phyloP scores from a whole-genome alignment of 169 alveolate genomes.

The Plasmodium berghei region DNA sequence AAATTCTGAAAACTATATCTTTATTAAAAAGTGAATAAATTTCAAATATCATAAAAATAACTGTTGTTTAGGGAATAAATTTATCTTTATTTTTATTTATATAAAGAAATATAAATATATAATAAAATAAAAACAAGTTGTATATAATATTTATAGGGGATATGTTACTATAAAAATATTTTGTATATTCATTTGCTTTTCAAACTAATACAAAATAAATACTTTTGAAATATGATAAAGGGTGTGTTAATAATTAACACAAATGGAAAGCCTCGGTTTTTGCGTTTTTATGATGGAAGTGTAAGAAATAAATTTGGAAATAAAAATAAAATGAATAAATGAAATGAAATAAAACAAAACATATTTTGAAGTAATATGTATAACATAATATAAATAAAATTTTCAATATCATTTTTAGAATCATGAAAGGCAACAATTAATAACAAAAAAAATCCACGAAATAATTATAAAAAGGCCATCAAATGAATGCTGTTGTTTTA shows the following conservation, averaged over 20 bases:
- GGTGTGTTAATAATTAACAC: constrained; percentile 87
- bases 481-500: constrained; percentile 88
- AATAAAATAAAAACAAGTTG: too few species aligned
- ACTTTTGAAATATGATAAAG: constrained; percentile 82
- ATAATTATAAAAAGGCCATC: constrained; percentile 82
- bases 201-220: neutral
- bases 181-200: neutral
- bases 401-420: constrained; percentile 68
- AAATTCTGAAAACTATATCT: too few species aligned
- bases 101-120: too few species aligned
- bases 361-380: neutral
- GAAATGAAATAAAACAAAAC: neutral
- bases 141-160: too few species aligned
- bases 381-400: constrained; percentile 8
- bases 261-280: constrained; percentile 89
- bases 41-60: too few species aligned
- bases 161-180: neutral
- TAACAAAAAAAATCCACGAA: constrained; percentile 80
- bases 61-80: too few species aligned
- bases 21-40: too few species aligned
- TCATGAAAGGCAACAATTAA: constrained; percentile 82
- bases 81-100: too few species aligned
- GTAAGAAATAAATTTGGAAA: constrained; percentile 18
- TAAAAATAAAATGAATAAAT: neutral
- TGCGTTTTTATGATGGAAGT: constrained; percentile 88